A percentile compares a stretch with the other conserved stretches of the same genome.
Evolutionary conservation across 305 asterid genomes (phyloP).

Genomic region (Striga hermonthica): DNA sequence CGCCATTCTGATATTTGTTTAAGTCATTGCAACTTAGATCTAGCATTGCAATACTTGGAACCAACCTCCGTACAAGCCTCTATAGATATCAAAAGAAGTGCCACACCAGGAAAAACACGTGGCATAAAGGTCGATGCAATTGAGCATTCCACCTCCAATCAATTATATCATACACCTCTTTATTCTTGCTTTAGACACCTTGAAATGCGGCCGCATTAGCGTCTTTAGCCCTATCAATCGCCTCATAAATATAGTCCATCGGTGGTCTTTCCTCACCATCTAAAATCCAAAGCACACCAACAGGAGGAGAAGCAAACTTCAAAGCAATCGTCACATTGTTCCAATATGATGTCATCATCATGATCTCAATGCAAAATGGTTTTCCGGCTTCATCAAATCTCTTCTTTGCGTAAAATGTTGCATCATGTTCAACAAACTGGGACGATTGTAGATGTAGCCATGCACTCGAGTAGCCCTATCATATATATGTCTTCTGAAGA

Average conservation of each 20-base stretch:
- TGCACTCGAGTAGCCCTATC: too few relatives aligned
- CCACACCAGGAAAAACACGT: not conserved
- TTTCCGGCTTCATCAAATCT: too few relatives aligned
- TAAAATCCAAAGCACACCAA: not conserved
- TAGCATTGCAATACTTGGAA: not conserved
- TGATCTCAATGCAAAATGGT: not conserved
- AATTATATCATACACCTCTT: not conserved
- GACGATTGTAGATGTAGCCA: too few relatives aligned
- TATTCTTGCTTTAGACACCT: not conserved
- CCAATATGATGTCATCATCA: not conserved
- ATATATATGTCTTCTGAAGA: too few relatives aligned
- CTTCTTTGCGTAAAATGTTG: too few relatives aligned
- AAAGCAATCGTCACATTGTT: not conserved
- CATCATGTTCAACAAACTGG: too few relatives aligned
- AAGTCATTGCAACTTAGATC: too few relatives aligned
- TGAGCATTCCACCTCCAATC: not conserved
- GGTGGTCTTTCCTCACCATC: not conserved
- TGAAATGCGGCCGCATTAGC: not conserved
- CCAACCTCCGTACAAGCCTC: not conserved
- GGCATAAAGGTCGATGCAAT: not conserved
- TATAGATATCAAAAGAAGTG: too few relatives aligned
- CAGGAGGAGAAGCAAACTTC: not conserved
- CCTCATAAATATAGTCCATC: not conserved
- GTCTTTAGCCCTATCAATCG: not conserved
- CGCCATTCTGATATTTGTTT: not conserved